Evolutionary conservation across 2,329 filamentous ascomycete species (phyloP).

Genomic region (Cytospora chrysosperma): DNA sequence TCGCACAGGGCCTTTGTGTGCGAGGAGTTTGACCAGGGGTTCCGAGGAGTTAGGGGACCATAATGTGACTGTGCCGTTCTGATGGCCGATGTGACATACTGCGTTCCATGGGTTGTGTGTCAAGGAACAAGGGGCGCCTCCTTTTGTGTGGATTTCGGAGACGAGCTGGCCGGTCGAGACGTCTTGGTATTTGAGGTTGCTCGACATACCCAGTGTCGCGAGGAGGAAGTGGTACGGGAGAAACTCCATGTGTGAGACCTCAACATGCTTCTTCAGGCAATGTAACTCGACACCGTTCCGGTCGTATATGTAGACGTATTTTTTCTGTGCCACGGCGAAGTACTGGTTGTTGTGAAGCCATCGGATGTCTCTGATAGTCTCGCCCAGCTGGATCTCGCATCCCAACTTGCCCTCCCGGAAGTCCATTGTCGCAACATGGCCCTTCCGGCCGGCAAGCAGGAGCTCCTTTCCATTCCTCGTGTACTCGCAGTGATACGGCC

Average conservation of each 20-base stretch:
- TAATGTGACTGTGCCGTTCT: constrained; percentile 89
- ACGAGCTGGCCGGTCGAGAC: constrained; percentile 90
- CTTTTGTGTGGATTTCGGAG: constrained; percentile 78
- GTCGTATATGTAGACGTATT: constrained; percentile 96
- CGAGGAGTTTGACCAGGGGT: constrained; percentile 85
- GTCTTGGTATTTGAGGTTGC: constrained; percentile 91
- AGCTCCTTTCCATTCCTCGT: constrained; percentile 85
- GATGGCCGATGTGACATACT: constrained; percentile 86
- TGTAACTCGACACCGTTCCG: constrained; percentile 87
- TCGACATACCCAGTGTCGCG: constrained; percentile 78
- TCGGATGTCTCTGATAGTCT: constrained; percentile 84
- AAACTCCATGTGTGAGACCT: constrained; percentile 93
- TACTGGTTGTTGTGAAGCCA: constrained; percentile 95
- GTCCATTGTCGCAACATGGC: constrained; percentile 94
- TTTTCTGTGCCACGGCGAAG: constrained; percentile 95
- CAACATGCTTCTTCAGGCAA: constrained; percentile 83
- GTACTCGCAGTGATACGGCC: constrained; percentile 88
- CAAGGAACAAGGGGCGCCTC: constrained; percentile 80
- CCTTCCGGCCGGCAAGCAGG: constrained; percentile 83
- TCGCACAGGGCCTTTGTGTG: constrained; percentile 85
- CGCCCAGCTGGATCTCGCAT: constrained; percentile 85
- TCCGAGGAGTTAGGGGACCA: constrained; percentile 93
- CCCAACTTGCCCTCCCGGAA: constrained; percentile 90
- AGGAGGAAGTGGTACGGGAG: constrained; percentile 94
- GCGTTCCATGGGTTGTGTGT: constrained; percentile 91